Percentiles rank a stretch among this genome's conserved stretches.
Evolutionary conservation across 139 green algal species (phyloP).

Genomic region (Volvox reticuliferus): DNA sequence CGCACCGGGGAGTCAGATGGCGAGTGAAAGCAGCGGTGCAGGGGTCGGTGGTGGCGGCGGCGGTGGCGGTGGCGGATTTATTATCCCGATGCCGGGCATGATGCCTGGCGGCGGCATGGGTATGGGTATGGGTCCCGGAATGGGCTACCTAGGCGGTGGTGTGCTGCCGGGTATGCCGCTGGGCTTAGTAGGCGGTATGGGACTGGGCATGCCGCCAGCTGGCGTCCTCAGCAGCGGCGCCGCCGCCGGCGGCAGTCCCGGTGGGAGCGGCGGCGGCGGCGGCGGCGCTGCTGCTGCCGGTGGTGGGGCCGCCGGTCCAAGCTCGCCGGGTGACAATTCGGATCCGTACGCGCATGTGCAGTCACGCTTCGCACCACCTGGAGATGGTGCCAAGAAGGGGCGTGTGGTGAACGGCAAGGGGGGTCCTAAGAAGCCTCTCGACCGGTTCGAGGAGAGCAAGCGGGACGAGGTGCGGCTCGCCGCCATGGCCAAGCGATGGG

Average conservation of each 20-base stretch:
- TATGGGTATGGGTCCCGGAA: conserved; percentile 28
- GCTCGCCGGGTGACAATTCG: background rate
- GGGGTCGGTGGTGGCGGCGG: background rate
- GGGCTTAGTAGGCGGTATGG: background rate
- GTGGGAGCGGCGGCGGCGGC: background rate
- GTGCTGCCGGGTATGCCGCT: background rate
- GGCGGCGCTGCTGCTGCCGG: background rate
- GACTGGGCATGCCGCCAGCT: background rate
- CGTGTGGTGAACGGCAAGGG: conserved; percentile 8
- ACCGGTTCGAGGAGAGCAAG: conserved; percentile 59
- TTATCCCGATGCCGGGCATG: background rate
- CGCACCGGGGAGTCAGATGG: background rate
- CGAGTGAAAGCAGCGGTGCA: background rate
- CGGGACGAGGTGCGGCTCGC: conserved; percentile 51
- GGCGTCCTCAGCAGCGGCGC: background rate
- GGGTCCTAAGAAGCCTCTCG: conserved; percentile 40
- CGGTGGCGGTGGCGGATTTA: background rate
- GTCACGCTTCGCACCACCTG: conserved; percentile 43
- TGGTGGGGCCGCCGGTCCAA: background rate
- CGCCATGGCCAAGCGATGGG: conserved; percentile 57
- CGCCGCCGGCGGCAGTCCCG: background rate
- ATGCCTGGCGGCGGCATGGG: conserved; percentile 19
- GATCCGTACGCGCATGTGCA: conserved; percentile 44
- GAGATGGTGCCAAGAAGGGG: conserved; percentile 27
- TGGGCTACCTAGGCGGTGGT: background rate